Evolutionary conservation across 495 filamentous ascomycete genomes (phyloP).

Genomic region (Penicillium ucsense): DNA sequence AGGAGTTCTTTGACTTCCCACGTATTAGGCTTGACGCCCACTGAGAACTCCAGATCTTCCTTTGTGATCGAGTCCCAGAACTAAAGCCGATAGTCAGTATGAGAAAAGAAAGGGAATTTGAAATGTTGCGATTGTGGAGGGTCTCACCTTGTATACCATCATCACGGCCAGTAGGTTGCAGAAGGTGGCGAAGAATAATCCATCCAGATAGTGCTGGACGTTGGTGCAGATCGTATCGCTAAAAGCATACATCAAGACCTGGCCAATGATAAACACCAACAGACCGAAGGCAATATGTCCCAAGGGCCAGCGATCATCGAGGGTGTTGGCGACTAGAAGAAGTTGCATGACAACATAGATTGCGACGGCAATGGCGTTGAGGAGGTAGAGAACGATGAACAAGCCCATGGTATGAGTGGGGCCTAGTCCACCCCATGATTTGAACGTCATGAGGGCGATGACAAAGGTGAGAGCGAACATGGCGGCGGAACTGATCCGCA

Average conservation of each 20-base stretch:
- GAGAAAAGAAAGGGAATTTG: background rate
- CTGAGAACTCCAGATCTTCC: conserved; percentile 96
- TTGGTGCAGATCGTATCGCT: conserved; percentile 75
- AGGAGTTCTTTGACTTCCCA: conserved; percentile 97
- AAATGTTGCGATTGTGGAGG: background rate
- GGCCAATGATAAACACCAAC: conserved; percentile 85
- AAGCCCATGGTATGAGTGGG: conserved; percentile 80
- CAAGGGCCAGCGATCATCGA: conserved; percentile 92
- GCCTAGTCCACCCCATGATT: conserved; percentile 75
- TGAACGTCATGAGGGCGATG: conserved; percentile 86
- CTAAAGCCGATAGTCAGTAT: conserved; percentile 29
- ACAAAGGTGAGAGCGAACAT: conserved; percentile 86
- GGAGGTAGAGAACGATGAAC: conserved; percentile 85
- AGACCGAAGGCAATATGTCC: conserved; percentile 89
- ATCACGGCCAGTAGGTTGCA: conserved; percentile 93
- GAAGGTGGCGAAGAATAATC: conserved; percentile 87
- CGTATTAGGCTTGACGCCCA: conserved; percentile 87
- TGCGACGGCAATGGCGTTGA: conserved; percentile 77
- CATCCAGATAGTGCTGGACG: conserved; percentile 89
- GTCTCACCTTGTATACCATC: conserved; percentile 96
- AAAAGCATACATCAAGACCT: conserved; percentile 87
- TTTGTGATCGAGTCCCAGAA: conserved; percentile 99
- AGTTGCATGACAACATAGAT: conserved; percentile 86
- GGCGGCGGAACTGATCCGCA: conserved; percentile 62
- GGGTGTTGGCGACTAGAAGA: conserved; percentile 76